Base-by-base conservation (phyloP, 805 yeast species). In the Kodamaea hsintzibuensis region DNA sequence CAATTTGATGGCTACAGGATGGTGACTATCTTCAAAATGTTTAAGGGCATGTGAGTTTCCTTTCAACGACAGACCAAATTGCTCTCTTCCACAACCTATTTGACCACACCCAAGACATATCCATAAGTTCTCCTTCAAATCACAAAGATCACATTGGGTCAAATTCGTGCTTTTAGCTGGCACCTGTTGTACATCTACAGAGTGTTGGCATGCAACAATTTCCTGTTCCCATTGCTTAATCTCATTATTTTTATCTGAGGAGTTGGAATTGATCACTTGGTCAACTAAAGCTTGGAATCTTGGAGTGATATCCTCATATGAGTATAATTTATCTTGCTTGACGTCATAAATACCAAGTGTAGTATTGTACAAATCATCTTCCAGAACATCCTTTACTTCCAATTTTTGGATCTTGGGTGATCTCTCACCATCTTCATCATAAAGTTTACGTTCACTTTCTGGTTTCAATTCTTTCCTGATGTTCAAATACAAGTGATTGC, bases 61-160 rank as follows among this genome's bases (percentile, higher is more conserved):
- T n/a, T 91, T 87, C 37, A 74, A 56, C 10, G 88, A 83, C 19
- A 96, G 93, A 37, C 98, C 99, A 65, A 89, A 90, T 69, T 95
- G 99, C 33, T 85, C 85, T 59, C 99, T 77, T 5, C 99, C 99
- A 72, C 99, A 95, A 3, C 97, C 97, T 9, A 91, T 62, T n/a
- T 81, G 73, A 1, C 99, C 99, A 78, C 99, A 95, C 48, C 82
- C 81, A 46, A 95, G 71, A 73, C 99, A 95, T 14, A 95, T 76
- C 99, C 99, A 95, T 47, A 95, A 71, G 66, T 95, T 95, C 59
- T 86, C 88, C 30, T 71, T 69, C 58, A 95, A 74, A 1, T 80
- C 88, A 72, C 96, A 89, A 9, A 67, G 67, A 2, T 61, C 57
- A 67, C 96, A 89, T 48, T 79, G 63, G 0, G 74, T 56, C 80